Base-by-base conservation (phyloP, 2,329 filamentous ascomycete genomes). In the Stachybotrys echinatus region DNA sequence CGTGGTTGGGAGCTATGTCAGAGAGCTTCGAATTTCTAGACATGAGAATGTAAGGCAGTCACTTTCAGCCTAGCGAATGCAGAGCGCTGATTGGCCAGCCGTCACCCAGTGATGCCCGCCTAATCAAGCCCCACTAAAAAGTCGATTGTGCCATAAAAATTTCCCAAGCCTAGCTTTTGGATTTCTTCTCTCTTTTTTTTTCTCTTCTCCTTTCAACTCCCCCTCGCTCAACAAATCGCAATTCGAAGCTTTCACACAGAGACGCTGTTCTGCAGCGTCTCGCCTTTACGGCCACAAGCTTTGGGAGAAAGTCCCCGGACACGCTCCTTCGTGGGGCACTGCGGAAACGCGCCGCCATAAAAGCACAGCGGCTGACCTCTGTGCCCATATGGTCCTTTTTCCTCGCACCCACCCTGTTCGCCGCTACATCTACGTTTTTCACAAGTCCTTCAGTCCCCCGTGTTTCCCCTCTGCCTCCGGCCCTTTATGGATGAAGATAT, bases 301-400 rank as follows among this genome's bases (percentile, higher is more conserved):
- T 96, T 94, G 91, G 92, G 92, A 96, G 92, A 97, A 97, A 97
- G 92, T 97, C 92, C 92, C 92, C 92, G 92, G 92, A 96, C 92
- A 80, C 14, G 44, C 23, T 79, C 79, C 74, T 70, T 66, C 58
- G 51, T 57, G 60, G 64, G 65, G 64, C 38, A 19, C 64, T 81
- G 92, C 90, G 89, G 90, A 95, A 95, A 96, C 89, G 90, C 92
- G 89, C 90, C 92, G 92, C 91, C 92, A 95, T 92, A 96, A 85
- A 95, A 95, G 92, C 91, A 91, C 80, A 77, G 91, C 89, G 90
- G 90, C 87, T 92, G 74, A 90, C 82, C 83, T 83, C 78, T 76
- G 80, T 77, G 73, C 75, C 74, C 74, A n/a, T 74, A 34, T 46
- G 75, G 73, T 74, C 74, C 72, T 31, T 31, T 74, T 71, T 68